These are phyloP conservation scores for Aspergillus sp. DNA, from an alignment of 2,329 filamentous ascomycete genomes.

Conservation along the genomic window DNA sequence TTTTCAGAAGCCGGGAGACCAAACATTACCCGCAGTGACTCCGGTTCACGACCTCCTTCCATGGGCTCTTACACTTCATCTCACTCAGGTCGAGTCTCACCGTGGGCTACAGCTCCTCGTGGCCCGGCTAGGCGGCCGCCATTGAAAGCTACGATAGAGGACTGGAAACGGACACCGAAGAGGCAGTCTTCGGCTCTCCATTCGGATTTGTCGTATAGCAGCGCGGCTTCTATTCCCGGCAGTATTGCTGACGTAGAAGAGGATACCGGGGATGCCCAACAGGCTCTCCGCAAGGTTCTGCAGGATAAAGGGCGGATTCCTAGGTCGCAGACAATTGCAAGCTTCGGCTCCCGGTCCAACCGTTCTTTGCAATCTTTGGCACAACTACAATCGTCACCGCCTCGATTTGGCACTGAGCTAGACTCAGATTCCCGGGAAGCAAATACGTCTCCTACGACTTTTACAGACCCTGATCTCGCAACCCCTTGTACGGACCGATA, in stretches of 20 bases:
- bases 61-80: constrained; percentile 46
- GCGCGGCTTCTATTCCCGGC: constrained; percentile 27
- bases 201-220: constrained; percentile 33
- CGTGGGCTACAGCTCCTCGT: constrained; percentile 39
- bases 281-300: constrained; percentile 48
- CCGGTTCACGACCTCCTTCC: constrained; percentile 40
- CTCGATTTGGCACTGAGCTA: constrained; percentile 35
- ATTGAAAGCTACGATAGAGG: constrained; percentile 22
- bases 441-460: constrained; percentile 51
- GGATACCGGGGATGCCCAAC: constrained; percentile 44
- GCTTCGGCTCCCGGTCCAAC: constrained; percentile 29
- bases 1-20: constrained; percentile 35
- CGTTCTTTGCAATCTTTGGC: constrained; percentile 33
- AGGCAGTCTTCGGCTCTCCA: constrained; percentile 31
- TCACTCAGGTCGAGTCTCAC: constrained; percentile 42
- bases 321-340: constrained; percentile 27
- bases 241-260: constrained; percentile 28
- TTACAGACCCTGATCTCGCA: constrained; percentile 50
- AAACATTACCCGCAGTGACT: constrained; percentile 33
- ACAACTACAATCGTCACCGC: constrained; percentile 46
- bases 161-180: constrained; percentile 35
- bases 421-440: constrained; percentile 40
- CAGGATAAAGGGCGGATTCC: constrained; percentile 32
- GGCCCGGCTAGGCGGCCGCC: constrained; percentile 26
- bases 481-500: constrained; percentile 56